Evolutionary conservation across 306 rosid genomes (phyloP).

Genomic region (Prunus fruticosa): DNA sequence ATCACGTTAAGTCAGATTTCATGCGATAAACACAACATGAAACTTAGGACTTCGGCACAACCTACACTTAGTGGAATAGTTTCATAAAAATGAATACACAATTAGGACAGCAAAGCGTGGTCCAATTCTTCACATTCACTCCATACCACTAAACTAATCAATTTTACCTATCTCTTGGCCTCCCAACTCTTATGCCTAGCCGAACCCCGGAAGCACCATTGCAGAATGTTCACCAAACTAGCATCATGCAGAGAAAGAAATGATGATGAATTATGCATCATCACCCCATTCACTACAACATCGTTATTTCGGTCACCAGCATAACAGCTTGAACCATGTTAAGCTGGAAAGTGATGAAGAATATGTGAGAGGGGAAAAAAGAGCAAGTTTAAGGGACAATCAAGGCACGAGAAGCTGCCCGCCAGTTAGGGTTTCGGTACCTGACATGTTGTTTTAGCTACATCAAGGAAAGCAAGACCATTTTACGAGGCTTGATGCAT

Average conservation of each 20-base stretch:
- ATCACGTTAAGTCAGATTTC: no score
- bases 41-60: no score
- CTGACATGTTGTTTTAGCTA: constrained; percentile 45
- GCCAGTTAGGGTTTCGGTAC: constrained; percentile 38
- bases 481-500: constrained; percentile 45
- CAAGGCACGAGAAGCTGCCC: neutral
- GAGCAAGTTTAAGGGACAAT: neutral
- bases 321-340: neutral
- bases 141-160: neutral
- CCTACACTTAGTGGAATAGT: no score
- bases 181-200: neutral
- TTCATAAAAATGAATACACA: constrained; percentile 2
- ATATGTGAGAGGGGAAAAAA: neutral
- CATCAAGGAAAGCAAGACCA: constrained; percentile 45
- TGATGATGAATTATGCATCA: no score
- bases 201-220: neutral
- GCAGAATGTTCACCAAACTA: neutral
- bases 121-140: constrained; percentile 19
- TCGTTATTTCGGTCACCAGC: no score
- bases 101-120: constrained; percentile 17
- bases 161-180: neutral
- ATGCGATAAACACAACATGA: no score
- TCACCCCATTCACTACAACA: neutral
- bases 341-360: neutral
- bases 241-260: neutral